Conservation (phyloP, 441 rosid species). For the Jatropha podagrica region DNA sequence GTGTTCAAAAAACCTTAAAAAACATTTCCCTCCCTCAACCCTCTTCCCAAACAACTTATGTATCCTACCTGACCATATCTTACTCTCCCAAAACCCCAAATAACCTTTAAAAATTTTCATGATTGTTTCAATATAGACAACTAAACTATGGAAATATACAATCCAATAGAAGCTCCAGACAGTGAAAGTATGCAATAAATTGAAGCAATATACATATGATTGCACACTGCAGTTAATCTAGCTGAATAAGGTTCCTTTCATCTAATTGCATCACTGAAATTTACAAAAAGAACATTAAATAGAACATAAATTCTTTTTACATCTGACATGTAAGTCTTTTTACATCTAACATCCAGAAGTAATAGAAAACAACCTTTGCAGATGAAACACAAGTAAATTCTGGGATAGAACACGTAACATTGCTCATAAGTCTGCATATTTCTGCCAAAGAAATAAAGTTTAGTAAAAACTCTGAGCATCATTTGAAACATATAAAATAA, state of each 20-base stretch:
- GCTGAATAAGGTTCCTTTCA: background rate
- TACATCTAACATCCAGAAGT: background rate
- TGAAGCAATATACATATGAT: background rate
- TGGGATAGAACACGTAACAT: slow-evolving; percentile 78
- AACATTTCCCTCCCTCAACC: no score
- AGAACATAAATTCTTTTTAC: background rate
- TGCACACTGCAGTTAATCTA: background rate
- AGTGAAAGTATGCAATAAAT: background rate
- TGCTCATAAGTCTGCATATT: slow-evolving; percentile 85
- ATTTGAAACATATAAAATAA: background rate
- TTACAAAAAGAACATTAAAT: background rate
- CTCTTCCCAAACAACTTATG: no score
- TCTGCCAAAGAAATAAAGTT: slow-evolving; percentile 51
- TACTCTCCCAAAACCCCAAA: no score
- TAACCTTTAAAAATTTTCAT: no score
- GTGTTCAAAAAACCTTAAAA: no score
- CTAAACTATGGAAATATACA: background rate
- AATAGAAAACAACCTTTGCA: slow-evolving; percentile 67
- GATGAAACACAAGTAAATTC: slow-evolving; percentile 89
- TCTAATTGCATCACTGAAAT: background rate
- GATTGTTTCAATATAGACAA: background rate
- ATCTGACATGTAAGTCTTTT: background rate
- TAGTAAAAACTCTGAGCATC: slow-evolving; percentile 9
- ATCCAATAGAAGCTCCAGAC: background rate
- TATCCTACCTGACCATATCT: no score